Base-by-base conservation (phyloP, 345 rosid species). In the Moricandia moricandioides region DNA sequence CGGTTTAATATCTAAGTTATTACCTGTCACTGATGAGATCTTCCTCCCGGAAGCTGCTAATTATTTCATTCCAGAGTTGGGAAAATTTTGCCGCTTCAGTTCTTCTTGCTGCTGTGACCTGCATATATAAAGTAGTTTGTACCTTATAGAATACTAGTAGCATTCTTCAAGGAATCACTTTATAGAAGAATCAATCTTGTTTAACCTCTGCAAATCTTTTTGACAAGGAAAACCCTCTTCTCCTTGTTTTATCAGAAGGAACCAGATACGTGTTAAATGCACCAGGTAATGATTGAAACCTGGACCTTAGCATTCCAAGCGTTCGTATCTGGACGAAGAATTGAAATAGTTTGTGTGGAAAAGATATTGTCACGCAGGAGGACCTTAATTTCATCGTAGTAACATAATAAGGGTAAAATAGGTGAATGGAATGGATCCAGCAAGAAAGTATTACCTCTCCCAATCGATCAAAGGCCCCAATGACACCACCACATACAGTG, bases 21-120 rank as follows among this genome's bases (percentile, higher is more conserved):
- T 84, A 78, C 98, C 97, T 88, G 87, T 95, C 96, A 81, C 92
- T 95, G 59, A 92, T 88, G 65, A 95, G 86, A 84, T 95, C 99
- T 86, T 95, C 99, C 83, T 95, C 99, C n/a, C 97, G 99, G 81
- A 92, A 95, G 80, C 96, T 80, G 73, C 88, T 85, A 59, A 95
- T 90, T 8, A 95, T 86, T 88, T 95, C 97, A 87, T 95, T 95
- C 99, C 97, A 92, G 57, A 95, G 82, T 81, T 95, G 99, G 65
- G 97, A 93, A 81, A 95, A 95, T 86, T 90, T 95, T 18, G 99
- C 99, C 65, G 97, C 99, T 87, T 95, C 97, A 76, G 88, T 92
- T 88, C 99, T 92, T 83, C 80, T 87, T 81, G 87, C 85, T 67
- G 96, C 92, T 27, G 96, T 81, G 80, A 86, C 96, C 98, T 94